Percentiles rank a stretch among this genome's conserved stretches.
These are phyloP conservation scores for Penicillium odoratum DNA, from an alignment of 495 filamentous ascomycete genomes.

Conservation along the genomic window DNA sequence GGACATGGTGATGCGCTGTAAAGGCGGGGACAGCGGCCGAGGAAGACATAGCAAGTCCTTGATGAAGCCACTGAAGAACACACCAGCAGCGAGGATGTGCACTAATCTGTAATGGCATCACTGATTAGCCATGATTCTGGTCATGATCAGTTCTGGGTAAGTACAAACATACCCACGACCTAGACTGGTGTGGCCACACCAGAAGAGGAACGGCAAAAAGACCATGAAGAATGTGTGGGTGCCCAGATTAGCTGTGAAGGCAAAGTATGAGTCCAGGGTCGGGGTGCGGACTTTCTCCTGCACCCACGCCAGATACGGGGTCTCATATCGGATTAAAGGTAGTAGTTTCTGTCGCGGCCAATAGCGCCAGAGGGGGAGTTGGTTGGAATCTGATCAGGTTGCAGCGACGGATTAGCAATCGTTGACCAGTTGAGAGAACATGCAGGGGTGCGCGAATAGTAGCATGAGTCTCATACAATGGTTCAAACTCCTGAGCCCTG, in stretches of 20 bases:
- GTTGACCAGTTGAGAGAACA: background rate
- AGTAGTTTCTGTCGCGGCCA: slow-evolving; percentile 75
- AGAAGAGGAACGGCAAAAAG: slow-evolving; percentile 87
- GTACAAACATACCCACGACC: slow-evolving; percentile 70
- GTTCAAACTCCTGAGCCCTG: slow-evolving; percentile 69
- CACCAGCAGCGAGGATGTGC: slow-evolving; percentile 82
- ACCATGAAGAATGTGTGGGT: slow-evolving; percentile 99
- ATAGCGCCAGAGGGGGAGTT: slow-evolving; percentile 88
- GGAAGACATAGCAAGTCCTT: slow-evolving; percentile 97
- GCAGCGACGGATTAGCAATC: slow-evolving; percentile 6
- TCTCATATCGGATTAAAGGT: slow-evolving; percentile 90
- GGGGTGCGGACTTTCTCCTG: slow-evolving; percentile 78
- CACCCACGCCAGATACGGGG: slow-evolving; percentile 83
- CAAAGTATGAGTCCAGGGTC: slow-evolving; percentile 90
- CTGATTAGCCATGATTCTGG: background rate
- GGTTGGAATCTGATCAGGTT: slow-evolving; percentile 67
- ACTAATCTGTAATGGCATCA: slow-evolving; percentile 61
- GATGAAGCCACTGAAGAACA: slow-evolving; percentile 90
- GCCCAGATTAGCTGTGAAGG: slow-evolving; percentile 92
- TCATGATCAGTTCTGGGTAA: background rate
- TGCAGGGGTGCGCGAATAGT: background rate
- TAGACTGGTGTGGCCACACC: slow-evolving; percentile 81
- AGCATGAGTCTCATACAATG: slow-evolving; percentile 61
- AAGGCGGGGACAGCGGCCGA: slow-evolving; percentile 85
- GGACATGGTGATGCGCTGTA: slow-evolving; percentile 95